Percentiles rank a stretch among this genome's conserved stretches.
phyloP scores from a whole-genome alignment of 208 protist species.

The Leishmania tropica region DNA sequence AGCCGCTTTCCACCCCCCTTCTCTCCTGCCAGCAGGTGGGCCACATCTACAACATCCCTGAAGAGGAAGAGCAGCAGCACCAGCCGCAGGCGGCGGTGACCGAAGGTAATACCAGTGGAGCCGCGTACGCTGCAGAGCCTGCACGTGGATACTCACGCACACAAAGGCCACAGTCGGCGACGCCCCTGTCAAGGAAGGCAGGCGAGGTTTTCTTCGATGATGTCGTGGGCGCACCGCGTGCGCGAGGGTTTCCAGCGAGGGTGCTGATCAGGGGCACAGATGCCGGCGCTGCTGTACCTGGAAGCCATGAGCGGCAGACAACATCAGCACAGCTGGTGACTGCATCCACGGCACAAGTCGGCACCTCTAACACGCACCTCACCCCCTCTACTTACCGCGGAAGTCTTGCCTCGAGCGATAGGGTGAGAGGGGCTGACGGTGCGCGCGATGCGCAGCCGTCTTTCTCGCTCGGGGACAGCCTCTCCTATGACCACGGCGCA shows the following conservation, averaged over 20 bases:
- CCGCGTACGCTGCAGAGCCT: neutral
- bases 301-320: neutral
- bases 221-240: neutral
- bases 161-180: neutral
- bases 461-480: neutral
- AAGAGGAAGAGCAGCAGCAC: neutral
- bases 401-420: neutral
- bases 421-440: neutral
- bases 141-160: neutral
- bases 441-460: neutral
- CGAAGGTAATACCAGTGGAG: neutral
- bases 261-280: neutral
- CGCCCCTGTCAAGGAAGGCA: neutral
- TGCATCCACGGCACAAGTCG: neutral
- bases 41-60: slow-evolving; percentile 12
- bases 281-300: neutral
- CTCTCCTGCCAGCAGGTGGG: neutral
- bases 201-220: slow-evolving; percentile 7
- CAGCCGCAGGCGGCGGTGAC: neutral
- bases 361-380: neutral
- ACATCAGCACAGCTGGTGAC: neutral
- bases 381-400: slow-evolving; percentile 1
- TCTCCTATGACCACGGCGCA: neutral
- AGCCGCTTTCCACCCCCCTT: neutral
- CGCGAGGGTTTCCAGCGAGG: neutral